phyloP scores from a whole-genome alignment of 208 protist genomes.

The Crithidia fasciculata region DNA sequence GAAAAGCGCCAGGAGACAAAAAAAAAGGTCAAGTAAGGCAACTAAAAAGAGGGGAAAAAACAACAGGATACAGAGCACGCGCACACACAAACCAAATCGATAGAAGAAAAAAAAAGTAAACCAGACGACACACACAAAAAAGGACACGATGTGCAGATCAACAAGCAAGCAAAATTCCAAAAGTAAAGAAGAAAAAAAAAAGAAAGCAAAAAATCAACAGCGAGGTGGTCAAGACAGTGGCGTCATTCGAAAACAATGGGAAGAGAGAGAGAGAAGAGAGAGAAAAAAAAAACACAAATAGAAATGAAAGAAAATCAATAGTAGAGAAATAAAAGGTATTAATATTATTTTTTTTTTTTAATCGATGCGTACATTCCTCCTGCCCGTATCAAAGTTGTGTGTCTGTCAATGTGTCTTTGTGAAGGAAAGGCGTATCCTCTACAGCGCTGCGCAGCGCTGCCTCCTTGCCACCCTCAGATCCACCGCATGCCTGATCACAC shows the following conservation, averaged over 20 bases:
- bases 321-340: not conserved
- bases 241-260: not conserved
- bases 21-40: slow-evolving; percentile 8
- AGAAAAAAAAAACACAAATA: not conserved
- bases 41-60: slow-evolving; percentile 11
- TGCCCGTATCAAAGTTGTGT: too few relatives aligned
- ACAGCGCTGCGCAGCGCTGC: too few relatives aligned
- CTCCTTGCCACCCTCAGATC: too few relatives aligned
- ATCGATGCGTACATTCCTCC: too few relatives aligned
- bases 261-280: not conserved
- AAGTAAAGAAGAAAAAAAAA: slow-evolving; percentile 10
- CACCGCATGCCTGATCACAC: too few relatives aligned
- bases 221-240: not conserved
- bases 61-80: not conserved
- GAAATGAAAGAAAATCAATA: not conserved
- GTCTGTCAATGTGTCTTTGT: too few relatives aligned
- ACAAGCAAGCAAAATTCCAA: not conserved
- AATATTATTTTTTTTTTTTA: not conserved
- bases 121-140: slow-evolving; percentile 11
- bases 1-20: slow-evolving; percentile 9
- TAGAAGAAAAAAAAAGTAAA: slow-evolving; percentile 15
- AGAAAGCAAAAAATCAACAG: slow-evolving; percentile 5
- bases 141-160: too few relatives aligned
- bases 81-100: not conserved
- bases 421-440: too few relatives aligned